Evolutionary conservation across 495 filamentous ascomycete species (phyloP).

Genomic region (Tuber brumale): DNA sequence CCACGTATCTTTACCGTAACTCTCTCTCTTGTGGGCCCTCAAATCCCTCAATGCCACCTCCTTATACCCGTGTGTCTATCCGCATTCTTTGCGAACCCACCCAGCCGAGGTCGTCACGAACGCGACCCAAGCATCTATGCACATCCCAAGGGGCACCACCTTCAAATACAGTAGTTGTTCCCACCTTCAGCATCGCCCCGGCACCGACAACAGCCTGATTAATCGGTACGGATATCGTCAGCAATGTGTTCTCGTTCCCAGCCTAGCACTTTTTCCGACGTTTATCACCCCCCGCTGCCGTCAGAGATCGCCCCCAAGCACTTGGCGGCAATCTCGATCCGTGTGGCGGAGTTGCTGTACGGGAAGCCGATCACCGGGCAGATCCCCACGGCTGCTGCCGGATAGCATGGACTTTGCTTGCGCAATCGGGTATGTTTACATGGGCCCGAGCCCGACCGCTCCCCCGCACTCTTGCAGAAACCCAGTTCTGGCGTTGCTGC

Average conservation of each 20-base stretch:
- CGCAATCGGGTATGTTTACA: constrained; percentile 52
- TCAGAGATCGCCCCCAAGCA: constrained; percentile 46
- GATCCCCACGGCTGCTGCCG: constrained; percentile 48
- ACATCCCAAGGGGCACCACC: constrained; percentile 49
- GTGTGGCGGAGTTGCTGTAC: constrained; percentile 52
- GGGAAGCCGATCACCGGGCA: constrained; percentile 57
- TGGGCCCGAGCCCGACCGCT: constrained; percentile 33
- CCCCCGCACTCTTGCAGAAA: too few species aligned
- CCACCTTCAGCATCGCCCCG: constrained; percentile 56
- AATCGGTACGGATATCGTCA: constrained; percentile 48
- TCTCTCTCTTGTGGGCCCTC: constrained; percentile 49
- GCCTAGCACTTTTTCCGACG: constrained; percentile 53
- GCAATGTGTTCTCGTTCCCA: constrained; percentile 53
- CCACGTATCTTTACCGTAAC: constrained; percentile 46
- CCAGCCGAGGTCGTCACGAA: constrained; percentile 57
- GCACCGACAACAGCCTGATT: constrained; percentile 46
- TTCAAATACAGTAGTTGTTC: constrained; percentile 52
- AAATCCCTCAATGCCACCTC: constrained; percentile 50
- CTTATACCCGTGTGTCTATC: constrained; percentile 49
- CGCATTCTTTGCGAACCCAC: constrained; percentile 51
- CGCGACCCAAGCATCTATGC: constrained; percentile 47
- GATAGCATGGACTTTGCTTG: constrained; percentile 48
- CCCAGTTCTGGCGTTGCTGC: too few species aligned
- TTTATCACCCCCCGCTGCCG: constrained; percentile 54
- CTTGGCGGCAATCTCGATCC: constrained; percentile 52